These are phyloP conservation scores for Exsudoporus floridanus DNA, from an alignment of 1,284 basidiomycete species.

Conservation along the genomic window DNA sequence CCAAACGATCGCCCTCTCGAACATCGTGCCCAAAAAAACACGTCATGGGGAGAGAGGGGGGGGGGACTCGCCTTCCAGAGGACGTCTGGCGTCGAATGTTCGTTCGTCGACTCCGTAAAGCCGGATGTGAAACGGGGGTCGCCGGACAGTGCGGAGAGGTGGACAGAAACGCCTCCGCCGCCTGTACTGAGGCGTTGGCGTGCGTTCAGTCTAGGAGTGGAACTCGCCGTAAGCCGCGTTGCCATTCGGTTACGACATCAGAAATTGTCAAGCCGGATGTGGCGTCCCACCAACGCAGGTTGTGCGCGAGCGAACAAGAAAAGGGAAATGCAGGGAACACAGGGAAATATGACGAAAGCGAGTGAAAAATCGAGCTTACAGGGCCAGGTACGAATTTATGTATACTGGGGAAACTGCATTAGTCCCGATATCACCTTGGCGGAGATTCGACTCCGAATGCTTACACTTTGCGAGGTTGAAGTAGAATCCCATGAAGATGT, in stretches of 20 bases:
- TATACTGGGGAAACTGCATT: slow-evolving; percentile 12
- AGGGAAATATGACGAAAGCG: background rate
- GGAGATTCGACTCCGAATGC: background rate
- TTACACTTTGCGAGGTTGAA: slow-evolving; percentile 24
- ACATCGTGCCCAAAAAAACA: too few species aligned
- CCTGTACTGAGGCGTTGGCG: slow-evolving; percentile 3
- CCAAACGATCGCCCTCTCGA: background rate
- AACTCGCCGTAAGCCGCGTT: background rate
- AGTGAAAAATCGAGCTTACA: slow-evolving; percentile 11
- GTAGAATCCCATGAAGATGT: slow-evolving; percentile 23
- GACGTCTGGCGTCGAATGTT: background rate
- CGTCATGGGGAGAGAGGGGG: too few species aligned
- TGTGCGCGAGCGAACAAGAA: background rate
- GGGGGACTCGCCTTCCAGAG: slow-evolving; percentile 3
- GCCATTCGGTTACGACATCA: background rate
- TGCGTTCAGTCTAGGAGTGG: slow-evolving; percentile 14
- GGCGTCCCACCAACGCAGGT: background rate
- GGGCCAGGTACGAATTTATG: slow-evolving; percentile 19
- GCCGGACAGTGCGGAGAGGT: slow-evolving; percentile 7
- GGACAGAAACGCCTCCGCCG: slow-evolving; percentile 8
- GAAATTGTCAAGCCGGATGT: background rate
- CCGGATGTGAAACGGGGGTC: slow-evolving; percentile 11
- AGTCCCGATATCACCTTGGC: background rate
- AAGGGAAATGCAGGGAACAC: too few species aligned
- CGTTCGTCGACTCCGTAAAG: slow-evolving; percentile 1